Evolutionary conservation across 1,139 yeast genomes (phyloP), one percentile per base, ranked within the genome.

Genomic region (Pichia sp.): DNA sequence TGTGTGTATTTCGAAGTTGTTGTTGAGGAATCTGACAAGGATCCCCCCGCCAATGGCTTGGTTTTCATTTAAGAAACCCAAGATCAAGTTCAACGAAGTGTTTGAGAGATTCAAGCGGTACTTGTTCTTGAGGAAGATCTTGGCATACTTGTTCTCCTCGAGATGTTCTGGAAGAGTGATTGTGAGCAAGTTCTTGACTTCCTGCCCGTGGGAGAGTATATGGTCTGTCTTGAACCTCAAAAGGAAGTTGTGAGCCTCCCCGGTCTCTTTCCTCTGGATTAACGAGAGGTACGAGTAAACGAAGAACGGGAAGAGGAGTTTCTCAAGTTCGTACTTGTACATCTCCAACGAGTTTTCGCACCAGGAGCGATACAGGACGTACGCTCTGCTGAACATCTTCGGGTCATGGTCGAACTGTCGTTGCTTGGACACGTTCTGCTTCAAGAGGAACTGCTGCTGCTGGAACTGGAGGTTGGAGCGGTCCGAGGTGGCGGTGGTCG

Each of bases 41-140:
- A 91, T 79, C 3, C 95, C 86, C 3, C 99, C 99, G 39, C 98
- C 98, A 50, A 85, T 85, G 8, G 88, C 87, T 69, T 90, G 98
- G 64, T 89, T 88, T 65, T 93, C 98, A 66, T 89, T 96, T 53
- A 95, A 71, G 62, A 90, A 93, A 66, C 88, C 88, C 49, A 95
- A 74, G 60, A 93, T 76, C 60, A 93, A 73, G 64, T 90, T 95
- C 63, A 93, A 77, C 3, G 96, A 82, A 0, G 97, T 90, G 58
- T 87, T 84, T 13, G 96, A 86, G 44, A 93, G 83, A 46, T 82
- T 78, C 23, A 93, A 75, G 52, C 82, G 76, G 69, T 90, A 93
- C 64, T 87, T 85, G 70, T 86, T 82, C 43, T 76, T 74, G 58
- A 87, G 74, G 69, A 85, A 91, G 9, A 86, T 80, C 61, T 81